A percentile compares a stretch with the other conserved stretches of the same genome.
phyloP scores from a whole-genome alignment of 441 rosid genomes.

The Pelargonium cotyledonis region DNA sequence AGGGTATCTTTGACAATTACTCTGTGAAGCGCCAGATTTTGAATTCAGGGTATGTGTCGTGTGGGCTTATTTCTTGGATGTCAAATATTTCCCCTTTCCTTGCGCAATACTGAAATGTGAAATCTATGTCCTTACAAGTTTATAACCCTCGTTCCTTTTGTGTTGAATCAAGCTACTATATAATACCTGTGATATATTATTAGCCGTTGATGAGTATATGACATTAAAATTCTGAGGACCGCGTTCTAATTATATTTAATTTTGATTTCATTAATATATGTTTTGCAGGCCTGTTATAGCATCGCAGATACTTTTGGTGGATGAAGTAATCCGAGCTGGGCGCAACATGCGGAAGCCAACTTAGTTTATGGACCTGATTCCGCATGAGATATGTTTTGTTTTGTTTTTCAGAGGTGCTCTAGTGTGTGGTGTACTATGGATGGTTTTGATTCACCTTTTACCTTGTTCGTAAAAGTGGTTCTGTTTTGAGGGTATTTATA shows the following conservation, averaged over 20 bases:
- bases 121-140: background rate
- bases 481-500: no score
- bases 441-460: no score
- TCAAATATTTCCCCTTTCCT: background rate
- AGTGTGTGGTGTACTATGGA: no score
- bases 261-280: background rate
- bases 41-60: constrained; percentile 63
- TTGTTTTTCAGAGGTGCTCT: background rate
- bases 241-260: no score
- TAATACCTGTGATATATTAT: background rate
- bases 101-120: no score
- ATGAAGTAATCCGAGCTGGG: constrained; percentile 94
- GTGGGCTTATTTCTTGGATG: background rate
- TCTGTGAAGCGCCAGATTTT: constrained; percentile 86
- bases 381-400: background rate
- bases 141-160: background rate
- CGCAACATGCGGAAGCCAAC: constrained; percentile 93
- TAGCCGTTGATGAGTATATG: no score
- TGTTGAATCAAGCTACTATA: background rate
- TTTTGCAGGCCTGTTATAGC: constrained; percentile 77
- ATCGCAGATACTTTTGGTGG: constrained; percentile 86
- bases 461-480: no score
- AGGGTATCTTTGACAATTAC: constrained; percentile 90
- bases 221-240: no score
- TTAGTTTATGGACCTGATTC: constrained; percentile 19